Percentiles rank a stretch among this genome's conserved stretches.
phyloP scores from a whole-genome alignment of 768 basidiomycete genomes.

The Tephrocybe sp. region DNA sequence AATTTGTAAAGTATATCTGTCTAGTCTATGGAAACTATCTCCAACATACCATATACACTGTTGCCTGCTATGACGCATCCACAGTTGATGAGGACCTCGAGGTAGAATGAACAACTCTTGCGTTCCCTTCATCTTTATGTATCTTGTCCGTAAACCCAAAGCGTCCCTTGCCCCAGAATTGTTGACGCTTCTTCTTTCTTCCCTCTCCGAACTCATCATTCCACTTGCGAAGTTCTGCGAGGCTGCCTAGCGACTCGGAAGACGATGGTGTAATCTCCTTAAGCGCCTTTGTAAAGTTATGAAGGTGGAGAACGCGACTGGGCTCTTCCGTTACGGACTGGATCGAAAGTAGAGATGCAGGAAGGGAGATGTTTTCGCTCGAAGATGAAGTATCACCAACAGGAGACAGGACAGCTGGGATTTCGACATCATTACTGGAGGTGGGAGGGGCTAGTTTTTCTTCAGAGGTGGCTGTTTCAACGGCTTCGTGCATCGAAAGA shows the following conservation, averaged over 20 bases:
- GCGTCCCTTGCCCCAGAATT: conserved; percentile 83
- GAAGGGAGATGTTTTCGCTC: background rate
- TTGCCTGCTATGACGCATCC: conserved; percentile 3
- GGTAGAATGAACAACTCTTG: conserved; percentile 36
- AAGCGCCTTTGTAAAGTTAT: conserved; percentile 82
- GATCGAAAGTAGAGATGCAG: conserved; percentile 12
- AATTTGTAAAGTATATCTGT: conserved; percentile 6
- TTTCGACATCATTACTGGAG: background rate
- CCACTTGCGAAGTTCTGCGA: conserved; percentile 81
- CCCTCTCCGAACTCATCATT: conserved; percentile 96
- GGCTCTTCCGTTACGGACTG: conserved; percentile 10
- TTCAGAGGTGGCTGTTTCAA: background rate
- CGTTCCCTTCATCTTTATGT: conserved; percentile 37
- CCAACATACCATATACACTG: background rate
- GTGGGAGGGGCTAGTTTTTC: background rate
- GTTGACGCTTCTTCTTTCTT: conserved; percentile 57
- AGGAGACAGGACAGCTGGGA: background rate
- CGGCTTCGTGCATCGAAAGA: background rate
- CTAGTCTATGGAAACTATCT: conserved; percentile 6
- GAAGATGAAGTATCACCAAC: background rate
- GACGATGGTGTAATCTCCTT: conserved; percentile 89
- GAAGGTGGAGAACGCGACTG: conserved; percentile 38
- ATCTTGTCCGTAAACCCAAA: conserved; percentile 78
- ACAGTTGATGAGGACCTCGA: background rate
- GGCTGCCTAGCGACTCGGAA: conserved; percentile 77